phyloP scores from a whole-genome alignment of 1,284 basidiomycete genomes.

The Xerocomus minutiporus region DNA sequence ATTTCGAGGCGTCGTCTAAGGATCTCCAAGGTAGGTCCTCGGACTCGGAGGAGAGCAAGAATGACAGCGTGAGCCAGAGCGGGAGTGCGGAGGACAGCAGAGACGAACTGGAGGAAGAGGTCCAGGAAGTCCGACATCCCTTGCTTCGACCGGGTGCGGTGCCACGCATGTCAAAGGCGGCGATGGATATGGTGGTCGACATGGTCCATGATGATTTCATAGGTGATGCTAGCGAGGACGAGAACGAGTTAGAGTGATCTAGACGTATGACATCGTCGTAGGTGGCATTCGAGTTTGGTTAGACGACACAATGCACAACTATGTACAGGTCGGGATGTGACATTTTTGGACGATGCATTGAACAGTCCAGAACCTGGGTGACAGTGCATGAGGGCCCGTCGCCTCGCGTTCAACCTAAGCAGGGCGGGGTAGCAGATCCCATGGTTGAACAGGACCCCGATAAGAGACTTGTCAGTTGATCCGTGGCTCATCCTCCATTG shows the following conservation, averaged over 20 bases:
- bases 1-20: slow-evolving; percentile 39
- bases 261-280: neutral
- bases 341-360: no score
- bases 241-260: slow-evolving; percentile 36
- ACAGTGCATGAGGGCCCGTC: neutral
- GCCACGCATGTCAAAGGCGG: slow-evolving; percentile 61
- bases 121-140: slow-evolving; percentile 42
- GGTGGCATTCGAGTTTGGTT: neutral
- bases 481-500: no score
- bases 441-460: no score
- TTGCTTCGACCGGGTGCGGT: slow-evolving; percentile 62
- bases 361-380: no score
- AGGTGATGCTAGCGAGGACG: slow-evolving; percentile 37
- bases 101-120: slow-evolving; percentile 16
- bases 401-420: no score
- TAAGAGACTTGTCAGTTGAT: no score
- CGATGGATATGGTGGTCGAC: slow-evolving; percentile 59
- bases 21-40: slow-evolving; percentile 25
- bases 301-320: no score
- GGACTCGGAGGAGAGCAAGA: slow-evolving; percentile 4
- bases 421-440: no score
- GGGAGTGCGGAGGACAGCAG: slow-evolving; percentile 24
- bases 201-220: slow-evolving; percentile 53
- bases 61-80: slow-evolving; percentile 13
- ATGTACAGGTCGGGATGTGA: no score